Percentiles rank a stretch among this genome's conserved stretches.
These are phyloP conservation scores for Chytridiales sp. DNA, from an alignment of 371 early-diverging fungal species.

Conservation along the genomic window DNA sequence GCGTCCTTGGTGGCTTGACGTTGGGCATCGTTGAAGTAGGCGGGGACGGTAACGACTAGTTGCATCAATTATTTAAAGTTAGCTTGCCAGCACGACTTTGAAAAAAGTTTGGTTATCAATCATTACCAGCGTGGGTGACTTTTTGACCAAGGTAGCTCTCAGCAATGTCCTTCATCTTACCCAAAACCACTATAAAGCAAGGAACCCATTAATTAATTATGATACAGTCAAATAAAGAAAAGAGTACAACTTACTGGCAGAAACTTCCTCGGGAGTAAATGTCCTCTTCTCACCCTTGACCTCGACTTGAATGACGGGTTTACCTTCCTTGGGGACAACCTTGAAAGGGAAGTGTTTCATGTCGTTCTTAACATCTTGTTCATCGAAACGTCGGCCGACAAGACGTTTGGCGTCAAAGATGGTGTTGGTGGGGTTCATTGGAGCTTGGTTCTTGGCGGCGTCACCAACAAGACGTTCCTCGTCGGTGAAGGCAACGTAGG, in stretches of 20 bases:
- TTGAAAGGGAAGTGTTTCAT: conserved; percentile 92
- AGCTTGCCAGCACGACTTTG: neutral
- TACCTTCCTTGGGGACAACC: conserved; percentile 74
- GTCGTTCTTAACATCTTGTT: conserved; percentile 81
- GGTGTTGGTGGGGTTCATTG: conserved; percentile 83
- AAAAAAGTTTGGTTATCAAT: no score
- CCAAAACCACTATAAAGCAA: no score
- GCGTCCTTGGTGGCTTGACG: conserved; percentile 77
- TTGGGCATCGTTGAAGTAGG: conserved; percentile 78
- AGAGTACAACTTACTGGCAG: conserved; percentile 61
- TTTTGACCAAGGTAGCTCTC: conserved; percentile 56
- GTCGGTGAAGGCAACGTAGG: conserved; percentile 84
- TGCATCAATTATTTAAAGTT: neutral
- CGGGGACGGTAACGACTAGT: conserved; percentile 74
- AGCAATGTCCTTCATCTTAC: conserved; percentile 58
- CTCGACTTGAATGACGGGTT: conserved; percentile 77
- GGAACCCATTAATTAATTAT: neutral
- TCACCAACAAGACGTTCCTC: conserved; percentile 82
- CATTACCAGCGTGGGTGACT: conserved; percentile 54
- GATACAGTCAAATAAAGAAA: conserved; percentile 30
- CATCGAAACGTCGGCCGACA: conserved; percentile 83
- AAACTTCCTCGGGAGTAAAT: conserved; percentile 67
- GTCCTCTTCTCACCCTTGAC: conserved; percentile 68
- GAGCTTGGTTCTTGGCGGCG: conserved; percentile 81
- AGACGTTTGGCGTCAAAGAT: conserved; percentile 95